phyloP scores from a whole-genome alignment of 2,329 filamentous ascomycete species.

The Cadophora malorum region DNA sequence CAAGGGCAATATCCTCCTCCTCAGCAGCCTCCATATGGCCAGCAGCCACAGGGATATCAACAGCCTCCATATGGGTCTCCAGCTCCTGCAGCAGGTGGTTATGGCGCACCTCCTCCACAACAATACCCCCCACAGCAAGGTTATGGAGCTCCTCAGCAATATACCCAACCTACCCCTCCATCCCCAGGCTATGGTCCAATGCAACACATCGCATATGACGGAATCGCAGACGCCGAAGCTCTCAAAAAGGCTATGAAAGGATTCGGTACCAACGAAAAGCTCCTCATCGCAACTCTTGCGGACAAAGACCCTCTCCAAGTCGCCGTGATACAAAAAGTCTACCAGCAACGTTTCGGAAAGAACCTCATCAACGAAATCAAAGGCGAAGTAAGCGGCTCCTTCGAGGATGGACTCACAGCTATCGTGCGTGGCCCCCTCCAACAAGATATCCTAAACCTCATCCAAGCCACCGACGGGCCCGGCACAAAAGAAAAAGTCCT shows the following conservation, averaged over 20 bases:
- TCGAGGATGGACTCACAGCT: conserved; percentile 76
- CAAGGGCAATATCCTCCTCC: conserved; percentile 27
- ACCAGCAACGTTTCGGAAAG: conserved; percentile 67
- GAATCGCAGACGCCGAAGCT: conserved; percentile 69
- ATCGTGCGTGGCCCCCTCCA: conserved; percentile 80
- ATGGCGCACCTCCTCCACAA: conserved; percentile 33
- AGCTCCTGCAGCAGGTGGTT: conserved; percentile 18
- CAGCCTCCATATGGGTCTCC: conserved; percentile 25
- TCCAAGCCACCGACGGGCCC: conserved; percentile 74
- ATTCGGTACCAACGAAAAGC: conserved; percentile 85
- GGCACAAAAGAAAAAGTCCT: conserved; percentile 88
- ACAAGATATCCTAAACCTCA: conserved; percentile 74
- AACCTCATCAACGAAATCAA: conserved; percentile 78
- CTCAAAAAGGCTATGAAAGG: conserved; percentile 90
- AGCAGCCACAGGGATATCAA: conserved; percentile 16
- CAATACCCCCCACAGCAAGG: conserved; percentile 40
- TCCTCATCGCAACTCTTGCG: conserved; percentile 72
- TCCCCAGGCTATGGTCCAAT: conserved; percentile 77
- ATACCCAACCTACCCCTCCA: conserved; percentile 63
- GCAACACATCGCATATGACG: conserved; percentile 73
- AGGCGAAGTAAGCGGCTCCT: conserved; percentile 77
- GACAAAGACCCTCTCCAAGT: conserved; percentile 81
- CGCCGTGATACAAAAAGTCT: conserved; percentile 70
- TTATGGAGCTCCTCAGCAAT: conserved; percentile 46
- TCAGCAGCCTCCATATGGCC: conserved; percentile 33